These are phyloP conservation scores for Xerocomus amazonicus DNA, from an alignment of 1,284 basidiomycete genomes.

Conservation along the genomic window DNA sequence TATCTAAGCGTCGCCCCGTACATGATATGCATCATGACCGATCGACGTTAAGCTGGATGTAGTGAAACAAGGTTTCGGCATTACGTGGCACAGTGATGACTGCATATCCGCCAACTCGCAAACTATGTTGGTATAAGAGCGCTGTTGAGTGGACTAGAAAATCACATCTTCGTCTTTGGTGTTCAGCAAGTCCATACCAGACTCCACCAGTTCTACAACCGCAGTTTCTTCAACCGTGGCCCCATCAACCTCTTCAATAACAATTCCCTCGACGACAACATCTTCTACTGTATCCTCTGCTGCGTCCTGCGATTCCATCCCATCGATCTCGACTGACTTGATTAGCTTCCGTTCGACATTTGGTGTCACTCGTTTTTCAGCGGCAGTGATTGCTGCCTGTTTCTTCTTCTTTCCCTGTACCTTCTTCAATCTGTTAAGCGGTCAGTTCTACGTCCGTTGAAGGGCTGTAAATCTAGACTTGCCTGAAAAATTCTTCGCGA, in stretches of 20 bases:
- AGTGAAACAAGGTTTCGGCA: conserved; percentile 8
- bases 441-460: conserved; percentile 6
- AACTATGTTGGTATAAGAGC: conserved; percentile 14
- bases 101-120: background rate
- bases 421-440: conserved; percentile 72
- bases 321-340: conserved; percentile 18
- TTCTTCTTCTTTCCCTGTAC: conserved; percentile 97
- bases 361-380: conserved; percentile 22
- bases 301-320: conserved; percentile 15
- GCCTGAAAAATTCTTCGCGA: conserved; percentile 96
- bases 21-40: conserved; percentile 51
- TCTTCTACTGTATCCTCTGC: conserved; percentile 31
- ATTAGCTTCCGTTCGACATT: conserved; percentile 30
- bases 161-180: conserved; percentile 91
- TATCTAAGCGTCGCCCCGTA: conserved; percentile 46
- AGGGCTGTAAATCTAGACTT: conserved; percentile 9
- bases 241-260: conserved; percentile 21
- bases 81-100: conserved; percentile 13
- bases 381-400: conserved; percentile 32
- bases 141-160: conserved; percentile 48
- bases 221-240: conserved; percentile 5
- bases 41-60: conserved; percentile 6
- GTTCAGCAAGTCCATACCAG: conserved; percentile 61
- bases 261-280: background rate
- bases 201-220: conserved; percentile 24